These are phyloP conservation scores for Paraurostyla sp. DNA, from an alignment of 73 alveolate genomes.

Conservation along the genomic window DNA sequence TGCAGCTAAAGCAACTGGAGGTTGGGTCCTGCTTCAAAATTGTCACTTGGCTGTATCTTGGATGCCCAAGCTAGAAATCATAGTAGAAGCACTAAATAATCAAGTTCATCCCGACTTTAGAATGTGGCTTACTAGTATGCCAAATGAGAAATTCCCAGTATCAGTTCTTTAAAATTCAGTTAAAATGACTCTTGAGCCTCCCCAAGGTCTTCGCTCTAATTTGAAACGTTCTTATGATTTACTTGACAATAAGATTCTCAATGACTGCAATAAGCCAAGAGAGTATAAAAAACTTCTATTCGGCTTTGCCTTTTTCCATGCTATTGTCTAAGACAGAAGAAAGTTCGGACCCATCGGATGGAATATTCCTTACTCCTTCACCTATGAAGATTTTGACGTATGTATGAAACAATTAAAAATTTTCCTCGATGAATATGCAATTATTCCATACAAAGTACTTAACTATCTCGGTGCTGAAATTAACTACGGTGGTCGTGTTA, in stretches of 20 bases:
- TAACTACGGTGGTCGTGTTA: slow-evolving; percentile 98
- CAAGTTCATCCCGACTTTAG: slow-evolving; percentile 90
- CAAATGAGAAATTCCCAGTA: slow-evolving; percentile 94
- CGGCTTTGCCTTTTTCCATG: slow-evolving; percentile 99
- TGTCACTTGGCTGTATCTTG: slow-evolving; percentile 99
- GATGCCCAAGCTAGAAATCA: slow-evolving; percentile 99
- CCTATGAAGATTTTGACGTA: slow-evolving; percentile 99
- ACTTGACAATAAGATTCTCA: slow-evolving; percentile 95
- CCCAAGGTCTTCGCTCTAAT: slow-evolving; percentile 96
- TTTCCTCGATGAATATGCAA: slow-evolving; percentile 98
- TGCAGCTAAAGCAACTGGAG: slow-evolving; percentile 95
- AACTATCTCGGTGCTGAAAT: slow-evolving; percentile 96
- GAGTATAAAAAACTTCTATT: slow-evolving; percentile 91
- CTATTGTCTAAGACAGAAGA: slow-evolving; percentile 98
- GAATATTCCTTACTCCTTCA: slow-evolving; percentile 99
- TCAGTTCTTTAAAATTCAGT: slow-evolving; percentile 93
- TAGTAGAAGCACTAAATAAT: slow-evolving; percentile 78
- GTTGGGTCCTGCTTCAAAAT: slow-evolving; percentile 99
- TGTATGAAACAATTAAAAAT: slow-evolving; percentile 98
- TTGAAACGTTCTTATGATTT: slow-evolving; percentile 94
- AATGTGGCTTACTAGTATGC: slow-evolving; percentile 98
- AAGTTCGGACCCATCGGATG: slow-evolving; percentile 99
- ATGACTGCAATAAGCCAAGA: slow-evolving; percentile 98
- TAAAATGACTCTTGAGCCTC: slow-evolving; percentile 97
- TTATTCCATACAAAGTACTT: slow-evolving; percentile 93